Percentiles rank a stretch among this genome's conserved stretches.
phyloP scores from a whole-genome alignment of 495 filamentous ascomycete species.

The Glutinoglossum americanum region DNA sequence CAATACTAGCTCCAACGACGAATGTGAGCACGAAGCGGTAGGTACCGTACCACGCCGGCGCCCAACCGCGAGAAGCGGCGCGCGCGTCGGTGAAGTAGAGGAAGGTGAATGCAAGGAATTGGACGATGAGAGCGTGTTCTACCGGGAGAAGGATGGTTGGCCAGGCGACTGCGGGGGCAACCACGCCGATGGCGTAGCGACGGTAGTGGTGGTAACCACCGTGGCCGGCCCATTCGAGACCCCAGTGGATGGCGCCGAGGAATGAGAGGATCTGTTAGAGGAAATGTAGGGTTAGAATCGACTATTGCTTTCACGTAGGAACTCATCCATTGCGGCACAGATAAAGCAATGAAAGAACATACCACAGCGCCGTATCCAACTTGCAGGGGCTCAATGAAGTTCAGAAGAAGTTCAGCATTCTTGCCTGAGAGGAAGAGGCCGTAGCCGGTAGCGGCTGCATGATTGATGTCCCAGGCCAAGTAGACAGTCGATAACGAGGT shows the following conservation, averaged over 20 bases:
- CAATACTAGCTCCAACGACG: slow-evolving; percentile 69
- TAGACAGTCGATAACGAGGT: slow-evolving; percentile 78
- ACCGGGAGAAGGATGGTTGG: slow-evolving; percentile 72
- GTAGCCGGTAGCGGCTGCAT: slow-evolving; percentile 31
- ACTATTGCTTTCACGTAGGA: not conserved
- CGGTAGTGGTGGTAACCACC: slow-evolving; percentile 49
- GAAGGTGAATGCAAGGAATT: slow-evolving; percentile 74
- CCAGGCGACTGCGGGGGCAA: slow-evolving; percentile 77
- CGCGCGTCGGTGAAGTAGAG: slow-evolving; percentile 78
- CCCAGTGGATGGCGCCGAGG: slow-evolving; percentile 93
- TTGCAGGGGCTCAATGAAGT: slow-evolving; percentile 75
- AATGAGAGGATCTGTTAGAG: slow-evolving; percentile 63
- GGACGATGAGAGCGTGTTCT: slow-evolving; percentile 72
- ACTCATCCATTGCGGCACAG: not conserved
- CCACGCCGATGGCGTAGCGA: slow-evolving; percentile 65
- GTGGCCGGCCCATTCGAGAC: slow-evolving; percentile 56
- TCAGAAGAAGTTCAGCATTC: slow-evolving; percentile 49
- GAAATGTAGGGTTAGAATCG: not conserved
- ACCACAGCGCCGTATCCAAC: slow-evolving; percentile 84
- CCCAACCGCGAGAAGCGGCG: slow-evolving; percentile 55
- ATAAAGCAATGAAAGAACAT: slow-evolving; percentile 14
- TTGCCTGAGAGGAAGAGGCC: slow-evolving; percentile 47
- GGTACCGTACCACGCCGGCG: slow-evolving; percentile 75
- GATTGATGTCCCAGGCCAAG: slow-evolving; percentile 62
- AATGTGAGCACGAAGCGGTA: slow-evolving; percentile 96